Base-by-base conservation (phyloP, 257 asterid genomes). In the Nicotiana knightiana region DNA sequence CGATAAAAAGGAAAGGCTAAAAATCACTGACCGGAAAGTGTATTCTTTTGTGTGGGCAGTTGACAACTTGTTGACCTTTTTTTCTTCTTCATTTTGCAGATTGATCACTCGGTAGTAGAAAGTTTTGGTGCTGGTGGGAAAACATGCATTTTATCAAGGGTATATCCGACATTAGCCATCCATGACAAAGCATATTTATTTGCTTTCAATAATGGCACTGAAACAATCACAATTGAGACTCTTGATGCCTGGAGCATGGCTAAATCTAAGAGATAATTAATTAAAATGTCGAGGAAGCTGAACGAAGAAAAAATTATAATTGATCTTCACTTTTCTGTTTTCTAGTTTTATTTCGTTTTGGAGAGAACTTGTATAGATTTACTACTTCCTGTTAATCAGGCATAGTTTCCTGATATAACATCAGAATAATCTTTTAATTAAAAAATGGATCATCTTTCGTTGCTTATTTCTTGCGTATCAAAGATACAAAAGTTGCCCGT, bases 191-290 rank as follows among this genome's bases (percentile, higher is more conserved):
- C 77, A 21, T 58, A 70, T 70, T 43, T 70, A 3, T 70, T 39
- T 70, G 58, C 35, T 61, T 80, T 80, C 82, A 80, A 80, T 4
- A 80, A 63, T 80, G 82, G 82, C 53, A 63, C 75, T 24, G 61
- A 80, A 18, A 16, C 76, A 0, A 6, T 80, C 17, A 54, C 32
- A 80, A 63, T 80, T 63, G 82, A 63, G 4, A 63, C 67, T 43
- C 59, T 80, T 30, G 43, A 80, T 8, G 82, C 82, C 1, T 80
- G 82, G 82, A 80, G 82, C 82, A 80, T 80, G 76, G 9, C 26
- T 26, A 80, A 63, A 8, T 3, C 77, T 0, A 53, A 43, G n/a
- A 70, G 17, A 48, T 67, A 43, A 7, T 43, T 15, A 67, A 18
- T 8, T 9, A n/a, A 37, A 37, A 18, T 67, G 32, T 5, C 9